Base-by-base conservation (phyloP, 345 rosid species). In the Linum tenue region DNA sequence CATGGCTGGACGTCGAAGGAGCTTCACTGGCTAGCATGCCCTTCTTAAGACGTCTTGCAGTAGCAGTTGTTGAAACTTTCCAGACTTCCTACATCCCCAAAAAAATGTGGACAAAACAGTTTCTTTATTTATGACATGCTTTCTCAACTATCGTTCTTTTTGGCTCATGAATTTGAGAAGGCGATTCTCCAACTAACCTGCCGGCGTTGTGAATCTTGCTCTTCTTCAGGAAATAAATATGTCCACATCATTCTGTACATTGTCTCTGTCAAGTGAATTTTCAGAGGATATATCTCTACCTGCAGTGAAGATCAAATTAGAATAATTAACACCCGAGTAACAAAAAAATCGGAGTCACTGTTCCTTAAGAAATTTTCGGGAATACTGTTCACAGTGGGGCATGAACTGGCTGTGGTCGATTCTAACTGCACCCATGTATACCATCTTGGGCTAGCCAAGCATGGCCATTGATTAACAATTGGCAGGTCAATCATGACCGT, bases 231-330 rank as follows among this genome's bases (percentile, higher is more conserved):
- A 72, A 94, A 94, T 73, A 94, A 84, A 76, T 94, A 94, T 64
- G 76, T 89, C 97, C 97, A 94, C 92, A 94, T 94, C 95, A 85
- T 90, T 82, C 86, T 78, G 79, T 94, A 94, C 97, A 90, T 88
- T 12, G 87, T 77, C 77, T 94, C 99, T 3, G 95, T 94, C 96
- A 94, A 82, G 78, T 90, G 91, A 66, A 94, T 94, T 81, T 83
- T 90, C 7, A 94, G 90, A 55, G 99, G 99, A 66, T 90, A 94
- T 73, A 94, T 94, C 76, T 88, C 96, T 42, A 94, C 99, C 98
- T 92, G 77, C 74, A 67, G 72, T 48, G 42, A 44, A 70, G 66
- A 37, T 39, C 38, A 70, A 42, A 31, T 7, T 55, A 9, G 8
- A 60, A 41, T n/a, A n/a, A n/a, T n/a, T n/a, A n/a, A n/a, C n/a